Evolutionary conservation across 164 flowering plant species (phyloP).

Genomic region (Vitis amurensis): DNA sequence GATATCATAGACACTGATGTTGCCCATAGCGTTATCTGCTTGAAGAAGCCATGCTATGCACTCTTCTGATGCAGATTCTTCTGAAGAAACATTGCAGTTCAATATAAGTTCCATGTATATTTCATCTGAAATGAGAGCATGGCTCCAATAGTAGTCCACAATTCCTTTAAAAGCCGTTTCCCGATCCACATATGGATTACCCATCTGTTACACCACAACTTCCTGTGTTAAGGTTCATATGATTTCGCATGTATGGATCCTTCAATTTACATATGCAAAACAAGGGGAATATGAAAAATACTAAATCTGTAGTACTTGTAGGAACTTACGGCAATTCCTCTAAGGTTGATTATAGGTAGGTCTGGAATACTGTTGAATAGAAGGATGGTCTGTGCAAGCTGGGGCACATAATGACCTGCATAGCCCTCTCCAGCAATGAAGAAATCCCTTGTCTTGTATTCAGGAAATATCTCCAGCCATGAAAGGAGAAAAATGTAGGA

Average conservation of each 20-base stretch:
- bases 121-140: slow-evolving; percentile 37
- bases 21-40: not conserved
- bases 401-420: slow-evolving; percentile 56
- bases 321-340: slow-evolving; percentile 44
- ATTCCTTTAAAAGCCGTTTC: slow-evolving; percentile 8
- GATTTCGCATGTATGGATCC: no score
- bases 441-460: slow-evolving; percentile 38
- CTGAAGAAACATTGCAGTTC: slow-evolving; percentile 26
- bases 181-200: no score
- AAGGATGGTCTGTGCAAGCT: slow-evolving; percentile 38
- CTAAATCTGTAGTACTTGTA: no score
- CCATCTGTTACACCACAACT: no score
- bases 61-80: not conserved
- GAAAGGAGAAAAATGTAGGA: slow-evolving; percentile 35
- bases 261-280: no score
- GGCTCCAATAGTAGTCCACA: slow-evolving; percentile 29
- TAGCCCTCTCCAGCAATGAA: slow-evolving; percentile 49
- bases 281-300: no score
- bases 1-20: slow-evolving; percentile 21
- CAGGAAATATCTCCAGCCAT: slow-evolving; percentile 44
- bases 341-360: slow-evolving; percentile 34
- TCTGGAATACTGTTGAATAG: slow-evolving; percentile 15
- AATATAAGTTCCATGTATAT: slow-evolving; percentile 11
- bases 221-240: no score
- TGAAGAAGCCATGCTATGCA: slow-evolving; percentile 14